phyloP scores from a whole-genome alignment of 1,284 basidiomycete genomes.

The Ganoderma multipileum region DNA sequence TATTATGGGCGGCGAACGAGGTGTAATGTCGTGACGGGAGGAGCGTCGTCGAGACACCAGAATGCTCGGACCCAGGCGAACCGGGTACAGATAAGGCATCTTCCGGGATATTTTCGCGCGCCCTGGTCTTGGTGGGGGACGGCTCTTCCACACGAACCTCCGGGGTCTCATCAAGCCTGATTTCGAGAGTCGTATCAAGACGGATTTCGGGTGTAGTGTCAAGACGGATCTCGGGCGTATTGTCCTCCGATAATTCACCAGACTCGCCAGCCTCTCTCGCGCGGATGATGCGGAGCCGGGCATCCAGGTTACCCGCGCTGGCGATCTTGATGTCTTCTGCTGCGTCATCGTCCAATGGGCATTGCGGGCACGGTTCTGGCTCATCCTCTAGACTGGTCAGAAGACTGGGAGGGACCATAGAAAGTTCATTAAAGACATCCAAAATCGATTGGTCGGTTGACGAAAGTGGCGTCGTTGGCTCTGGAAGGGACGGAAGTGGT shows the following conservation, averaged over 20 bases:
- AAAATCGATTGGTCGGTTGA: slow-evolving; percentile 57
- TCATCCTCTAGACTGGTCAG: slow-evolving; percentile 59
- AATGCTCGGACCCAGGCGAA: slow-evolving; percentile 40
- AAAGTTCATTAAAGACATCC: slow-evolving; percentile 61
- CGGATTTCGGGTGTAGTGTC: slow-evolving; percentile 55
- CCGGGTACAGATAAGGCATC: slow-evolving; percentile 41
- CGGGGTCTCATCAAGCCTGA: slow-evolving; percentile 45
- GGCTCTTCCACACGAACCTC: slow-evolving; percentile 32
- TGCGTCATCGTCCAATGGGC: slow-evolving; percentile 62
- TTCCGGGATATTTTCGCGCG: slow-evolving; percentile 37
- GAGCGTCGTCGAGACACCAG: slow-evolving; percentile 52
- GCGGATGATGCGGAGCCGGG: slow-evolving; percentile 56
- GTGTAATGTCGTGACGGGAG: slow-evolving; percentile 55
- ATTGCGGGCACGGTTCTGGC: slow-evolving; percentile 51
- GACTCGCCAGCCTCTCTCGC: slow-evolving; percentile 35
- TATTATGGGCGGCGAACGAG: slow-evolving; percentile 57
- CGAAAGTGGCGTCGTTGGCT: slow-evolving; percentile 51
- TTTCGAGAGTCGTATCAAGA: slow-evolving; percentile 45
- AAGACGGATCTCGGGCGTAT: slow-evolving; percentile 56
- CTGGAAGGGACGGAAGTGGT: slow-evolving; percentile 57
- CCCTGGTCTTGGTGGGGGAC: slow-evolving; percentile 21
- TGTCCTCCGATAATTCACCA: slow-evolving; percentile 22
- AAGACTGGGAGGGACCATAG: slow-evolving; percentile 59
- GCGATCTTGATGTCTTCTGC: slow-evolving; percentile 54
- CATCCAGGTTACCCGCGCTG: slow-evolving; percentile 59